Evolutionary conservation across 805 yeast genomes (phyloP), one percentile per base, ranked within the genome.

Genomic region (Yamadazyma philogaea): DNA sequence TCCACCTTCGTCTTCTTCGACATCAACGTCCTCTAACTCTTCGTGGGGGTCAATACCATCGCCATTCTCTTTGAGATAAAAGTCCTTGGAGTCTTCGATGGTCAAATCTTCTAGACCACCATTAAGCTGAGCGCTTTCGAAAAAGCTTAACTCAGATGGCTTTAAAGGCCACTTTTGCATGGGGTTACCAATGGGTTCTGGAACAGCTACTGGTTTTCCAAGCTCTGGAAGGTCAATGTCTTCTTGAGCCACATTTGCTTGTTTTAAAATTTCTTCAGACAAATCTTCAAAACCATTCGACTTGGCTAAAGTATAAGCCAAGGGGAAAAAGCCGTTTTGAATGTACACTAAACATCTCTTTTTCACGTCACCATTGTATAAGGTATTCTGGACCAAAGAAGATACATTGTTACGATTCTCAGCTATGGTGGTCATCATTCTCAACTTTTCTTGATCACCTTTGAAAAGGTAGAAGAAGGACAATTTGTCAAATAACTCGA

Each of bases 281-380:
- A 83, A 68, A 21, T 80, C 89, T 30, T 74, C 78, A 49, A 89
- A 75, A 3, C 96, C 96, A 53, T 82, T 86, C 21, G 93, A 72
- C 61, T 85, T 87, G 17, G 99, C 97, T 48, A 89, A 77, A 10
- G 96, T 86, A 61, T 90, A 95, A 2, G 98, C 99, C 55, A 95
- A 76, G 6, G 98, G 89, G 39, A 77, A 68, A 65, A 90, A 74
- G 30, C 96, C 96, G 39, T 85, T 81, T 52, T 84, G 80, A 39
- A 84, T 77, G 52, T 86, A 82, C 11, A 84, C 78, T 52, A 78
- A 73, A 30, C 90, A 78, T 60, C 96, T 81, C 59, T 83, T 79
- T 55, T 82, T 83, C 32, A 82, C 74, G 43, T 87, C 84, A 57
- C 85, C 82, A 57, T 79, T 75, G 66, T 82, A 91, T 44, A 90